Evolutionary conservation across 2,329 filamentous ascomycete genomes (phyloP), one percentile per base, ranked within the genome.

Genomic region (Didymella pomorum): DNA sequence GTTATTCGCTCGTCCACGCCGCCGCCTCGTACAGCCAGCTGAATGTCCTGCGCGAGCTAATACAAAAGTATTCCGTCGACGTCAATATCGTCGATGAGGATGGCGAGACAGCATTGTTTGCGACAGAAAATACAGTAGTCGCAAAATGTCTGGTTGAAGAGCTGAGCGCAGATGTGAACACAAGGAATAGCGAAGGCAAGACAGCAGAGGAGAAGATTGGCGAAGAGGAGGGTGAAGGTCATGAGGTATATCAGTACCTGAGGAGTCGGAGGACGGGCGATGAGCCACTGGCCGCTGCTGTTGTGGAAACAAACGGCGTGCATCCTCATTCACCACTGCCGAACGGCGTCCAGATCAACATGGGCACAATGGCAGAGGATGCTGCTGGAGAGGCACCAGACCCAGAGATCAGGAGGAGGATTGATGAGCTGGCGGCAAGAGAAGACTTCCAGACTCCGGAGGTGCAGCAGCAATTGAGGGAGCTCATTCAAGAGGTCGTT

Each of bases 1-100:
- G 95, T 70, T 99, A 99, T 81, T 96, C 93, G 45, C 87, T 98
- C 25, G 82, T 98, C 47, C 95, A 99, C 78, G 95, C 95, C 51
- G 92, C 94, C 16, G 89, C 92, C 18, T 97, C 93, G 67, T 99
- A 98, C 83, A 90, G 89, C 74, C 93, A 98, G 74, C 80, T 92
- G 33, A 86, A 90, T 54, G 87, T 99, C 16, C 84, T 97, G 16
- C 89, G 90, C 59, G 78, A 86, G 0, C 84, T 99, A 6, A 83
- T 97, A 26, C 82, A 82, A 45, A 91, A 94, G 31, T 92, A 93
- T 78, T 79, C 87, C 12, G 93, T 94, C 23, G 82, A 93, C 60
- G 86, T 93, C 46, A 89, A 97, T 74, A 81, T 97, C 51, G 86
- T 85, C 65, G 95, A 99, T 73, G 92, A 97, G 76, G 95, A 99